These are phyloP conservation scores for Monosporascus sp. DNA, from an alignment of 2,329 filamentous ascomycete genomes.

Conservation along the genomic window DNA sequence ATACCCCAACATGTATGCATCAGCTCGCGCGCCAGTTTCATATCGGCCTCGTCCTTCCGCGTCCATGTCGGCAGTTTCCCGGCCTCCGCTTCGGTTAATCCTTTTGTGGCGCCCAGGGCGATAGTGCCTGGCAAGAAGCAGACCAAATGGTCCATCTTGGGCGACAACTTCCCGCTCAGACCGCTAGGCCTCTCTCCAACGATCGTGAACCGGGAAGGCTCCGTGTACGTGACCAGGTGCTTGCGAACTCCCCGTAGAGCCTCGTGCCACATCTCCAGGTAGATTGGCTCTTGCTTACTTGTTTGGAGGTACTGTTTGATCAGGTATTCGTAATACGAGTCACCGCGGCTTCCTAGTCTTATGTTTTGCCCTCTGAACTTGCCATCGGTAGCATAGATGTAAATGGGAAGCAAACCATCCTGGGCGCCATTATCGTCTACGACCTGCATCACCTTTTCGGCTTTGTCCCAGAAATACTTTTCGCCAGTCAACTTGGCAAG, in stretches of 20 bases:
- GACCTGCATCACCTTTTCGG: slow-evolving; percentile 86
- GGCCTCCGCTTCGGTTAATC: slow-evolving; percentile 69
- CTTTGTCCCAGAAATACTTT: slow-evolving; percentile 84
- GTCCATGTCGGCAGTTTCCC: slow-evolving; percentile 69
- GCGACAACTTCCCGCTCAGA: slow-evolving; percentile 58
- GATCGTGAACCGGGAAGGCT: slow-evolving; percentile 76
- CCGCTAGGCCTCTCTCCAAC: slow-evolving; percentile 81
- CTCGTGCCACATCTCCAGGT: slow-evolving; percentile 91
- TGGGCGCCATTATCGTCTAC: slow-evolving; percentile 75
- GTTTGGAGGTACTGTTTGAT: slow-evolving; percentile 99
- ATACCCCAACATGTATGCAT: slow-evolving; percentile 98
- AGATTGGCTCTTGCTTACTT: slow-evolving; percentile 76
- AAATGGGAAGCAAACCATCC: slow-evolving; percentile 89
- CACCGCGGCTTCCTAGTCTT: slow-evolving; percentile 85
- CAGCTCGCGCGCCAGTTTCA: slow-evolving; percentile 80
- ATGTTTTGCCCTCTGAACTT: slow-evolving; percentile 81
- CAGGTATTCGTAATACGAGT: slow-evolving; percentile 98
- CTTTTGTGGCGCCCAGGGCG: slow-evolving; percentile 79
- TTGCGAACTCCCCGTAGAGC: slow-evolving; percentile 81
- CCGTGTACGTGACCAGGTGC: slow-evolving; percentile 85
- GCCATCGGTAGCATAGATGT: slow-evolving; percentile 74
- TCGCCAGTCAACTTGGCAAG: slow-evolving; percentile 92
- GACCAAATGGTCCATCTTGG: slow-evolving; percentile 97
- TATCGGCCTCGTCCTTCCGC: slow-evolving; percentile 76
- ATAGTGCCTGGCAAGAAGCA: slow-evolving; percentile 98